Base-by-base conservation (phyloP, 2,329 filamentous ascomycete species). In the Atkinsonella texensis region DNA sequence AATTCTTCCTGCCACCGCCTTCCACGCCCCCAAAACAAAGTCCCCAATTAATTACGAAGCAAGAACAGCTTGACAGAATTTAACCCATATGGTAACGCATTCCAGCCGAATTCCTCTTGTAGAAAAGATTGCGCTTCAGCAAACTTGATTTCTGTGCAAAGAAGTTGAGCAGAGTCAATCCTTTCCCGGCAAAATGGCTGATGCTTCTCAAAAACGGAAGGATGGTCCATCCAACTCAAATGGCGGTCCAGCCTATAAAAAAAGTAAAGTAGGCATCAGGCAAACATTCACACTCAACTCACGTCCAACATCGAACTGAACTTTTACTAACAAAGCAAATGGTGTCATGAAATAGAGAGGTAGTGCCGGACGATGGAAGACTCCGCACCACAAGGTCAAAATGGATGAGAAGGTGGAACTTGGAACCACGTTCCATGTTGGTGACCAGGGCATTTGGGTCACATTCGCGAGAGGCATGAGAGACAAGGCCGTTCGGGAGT, bases 381-480 rank as follows among this genome's bases (percentile, higher is more conserved):
- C 80, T 28, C 70, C 80, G 13, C 75, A 80, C 54, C 79, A 83
- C 45, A 71, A 74, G 59, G 67, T 69, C 35, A 81, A 76, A 60
- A 57, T 70, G 43, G 68, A 69, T 18, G 64, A 68, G 48, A 64
- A 67, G 54, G 67, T 66, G 13, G 69, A 69, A 40, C 58, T 68
- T 57, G 73, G 72, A 41, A 72, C 67, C 40, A 62, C 66, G 12
- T 67, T 89, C 46, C 79, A 86, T 58, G 72, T 83, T 5, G 85
- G 85, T 5, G 84, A 89, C 60, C 72, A 75, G 49, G 87, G 87
- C 5, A 81, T 91, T 53, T 91, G 85, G 85, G 83, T 84, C 31
- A 89, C 86, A 0, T 90, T 85, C 63, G 80, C 84, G 49, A 78
- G 84, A 62, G 79, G 80, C 57, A 84, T 85, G 70, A 85, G 87